A percentile compares a stretch with the other conserved stretches of the same genome.
These are phyloP conservation scores for Picochlorum costavermella DNA, from an alignment of 139 green algal species.

Conservation along the genomic window DNA sequence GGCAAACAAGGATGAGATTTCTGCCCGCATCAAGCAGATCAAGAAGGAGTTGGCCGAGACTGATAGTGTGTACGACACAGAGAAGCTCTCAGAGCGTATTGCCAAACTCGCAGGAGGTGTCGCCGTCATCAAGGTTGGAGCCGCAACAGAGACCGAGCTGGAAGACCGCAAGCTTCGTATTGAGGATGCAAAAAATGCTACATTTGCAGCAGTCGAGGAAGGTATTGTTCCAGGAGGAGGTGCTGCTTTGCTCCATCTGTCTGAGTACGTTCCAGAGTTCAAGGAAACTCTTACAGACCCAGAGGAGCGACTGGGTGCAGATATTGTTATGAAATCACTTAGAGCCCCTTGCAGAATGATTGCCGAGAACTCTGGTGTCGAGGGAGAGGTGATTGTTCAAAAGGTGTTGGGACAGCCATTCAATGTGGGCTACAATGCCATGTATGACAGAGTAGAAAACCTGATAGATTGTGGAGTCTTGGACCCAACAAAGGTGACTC, in stretches of 20 bases:
- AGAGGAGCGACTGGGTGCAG: constrained; percentile 87
- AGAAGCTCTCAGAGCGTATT: constrained; percentile 98
- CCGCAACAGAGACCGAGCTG: constrained; percentile 94
- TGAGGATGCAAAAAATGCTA: constrained; percentile 99
- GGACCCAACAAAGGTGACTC: constrained; percentile 95
- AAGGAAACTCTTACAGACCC: constrained; percentile 60
- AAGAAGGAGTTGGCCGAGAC: constrained; percentile 95
- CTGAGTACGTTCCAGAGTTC: constrained; percentile 73
- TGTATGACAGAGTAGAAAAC: constrained; percentile 58
- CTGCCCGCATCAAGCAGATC: constrained; percentile 83
- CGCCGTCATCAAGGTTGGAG: constrained; percentile 97
- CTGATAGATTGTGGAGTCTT: constrained; percentile 84
- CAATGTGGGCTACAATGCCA: constrained; percentile 89
- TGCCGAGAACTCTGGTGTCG: constrained; percentile 82
- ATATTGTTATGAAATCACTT: constrained; percentile 90
- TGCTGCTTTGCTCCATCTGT: constrained; percentile 89
- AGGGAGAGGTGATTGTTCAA: constrained; percentile 86
- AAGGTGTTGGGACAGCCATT: constrained; percentile 76
- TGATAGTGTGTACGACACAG: constrained; percentile 93
- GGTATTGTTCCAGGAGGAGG: constrained; percentile 86
- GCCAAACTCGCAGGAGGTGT: constrained; percentile 96
- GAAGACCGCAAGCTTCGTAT: constrained; percentile 98
- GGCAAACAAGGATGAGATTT: constrained; percentile 93
- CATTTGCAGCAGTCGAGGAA: constrained; percentile 95
- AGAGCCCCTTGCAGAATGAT: constrained; percentile 55